These are phyloP conservation scores for Schwanniomyces sp. DNA, from an alignment of 805 yeast species.

Conservation along the genomic window DNA sequence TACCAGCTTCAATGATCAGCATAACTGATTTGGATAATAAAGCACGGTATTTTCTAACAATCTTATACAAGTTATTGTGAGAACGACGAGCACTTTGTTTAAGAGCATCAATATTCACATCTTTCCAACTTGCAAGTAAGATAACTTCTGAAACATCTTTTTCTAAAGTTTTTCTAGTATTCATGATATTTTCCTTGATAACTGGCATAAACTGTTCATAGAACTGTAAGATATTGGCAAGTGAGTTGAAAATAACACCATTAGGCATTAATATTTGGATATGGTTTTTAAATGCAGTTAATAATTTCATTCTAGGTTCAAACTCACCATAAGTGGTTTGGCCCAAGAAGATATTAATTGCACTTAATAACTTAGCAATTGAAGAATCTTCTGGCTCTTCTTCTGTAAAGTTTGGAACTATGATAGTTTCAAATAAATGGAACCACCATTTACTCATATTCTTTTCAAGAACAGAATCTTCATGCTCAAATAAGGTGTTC, in stretches of 20 bases:
- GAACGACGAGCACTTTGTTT: constrained; percentile 92
- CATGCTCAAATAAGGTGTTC: constrained; percentile 71
- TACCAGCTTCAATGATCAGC: constrained; percentile 59
- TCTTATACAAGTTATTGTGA: constrained; percentile 78
- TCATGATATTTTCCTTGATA: constrained; percentile 46
- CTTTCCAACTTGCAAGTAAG: constrained; percentile 94
- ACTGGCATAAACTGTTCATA: constrained; percentile 63
- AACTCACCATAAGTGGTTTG: constrained; percentile 80
- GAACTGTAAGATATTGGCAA: constrained; percentile 59
- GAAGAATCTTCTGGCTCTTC: constrained; percentile 18
- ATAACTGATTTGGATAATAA: constrained; percentile 53
- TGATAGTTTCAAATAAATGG: constrained; percentile 78
- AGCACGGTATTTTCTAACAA: constrained; percentile 77
- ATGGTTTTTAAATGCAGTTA: constrained; percentile 66
- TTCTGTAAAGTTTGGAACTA: constrained; percentile 48
- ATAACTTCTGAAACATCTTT: constrained; percentile 85
- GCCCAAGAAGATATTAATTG: constrained; percentile 73
- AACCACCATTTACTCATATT: constrained; percentile 87
- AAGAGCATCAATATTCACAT: constrained; percentile 88
- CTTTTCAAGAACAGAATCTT: constrained; percentile 48
- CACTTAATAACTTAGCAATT: constrained; percentile 36
- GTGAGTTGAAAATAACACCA: constrained; percentile 31
- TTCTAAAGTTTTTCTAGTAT: constrained; percentile 55
- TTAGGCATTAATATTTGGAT: constrained; percentile 27
- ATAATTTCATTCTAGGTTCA: constrained; percentile 52